These are phyloP conservation scores for Pythium oligandrum DNA, from an alignment of 352 stramenopile species.

Conservation along the genomic window DNA sequence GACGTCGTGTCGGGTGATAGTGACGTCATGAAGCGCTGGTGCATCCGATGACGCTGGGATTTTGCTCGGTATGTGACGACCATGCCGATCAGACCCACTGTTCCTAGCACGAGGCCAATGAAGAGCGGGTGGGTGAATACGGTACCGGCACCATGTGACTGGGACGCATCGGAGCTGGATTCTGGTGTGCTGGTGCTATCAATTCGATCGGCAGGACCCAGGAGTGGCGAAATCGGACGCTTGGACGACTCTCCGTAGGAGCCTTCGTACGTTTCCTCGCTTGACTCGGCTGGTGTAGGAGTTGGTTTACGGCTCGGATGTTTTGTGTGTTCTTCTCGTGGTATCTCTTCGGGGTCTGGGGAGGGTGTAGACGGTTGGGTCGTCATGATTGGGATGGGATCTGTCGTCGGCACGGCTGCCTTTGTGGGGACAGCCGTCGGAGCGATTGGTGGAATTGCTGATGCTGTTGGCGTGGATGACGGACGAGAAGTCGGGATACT, in stretches of 20 bases:
- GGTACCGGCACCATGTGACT: neutral
- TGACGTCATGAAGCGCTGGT: neutral
- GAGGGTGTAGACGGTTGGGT: neutral
- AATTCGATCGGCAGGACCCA: too few relatives aligned
- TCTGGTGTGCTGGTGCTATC: neutral
- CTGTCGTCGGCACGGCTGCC: neutral
- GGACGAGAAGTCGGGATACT: neutral
- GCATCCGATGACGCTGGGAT: conserved; percentile 1
- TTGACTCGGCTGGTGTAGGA: too few relatives aligned
- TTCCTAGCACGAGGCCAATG: conserved; percentile 31
- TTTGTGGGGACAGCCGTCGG: neutral
- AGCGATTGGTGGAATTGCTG: neutral
- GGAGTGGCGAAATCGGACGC: neutral
- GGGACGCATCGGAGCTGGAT: neutral
- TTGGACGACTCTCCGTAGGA: neutral
- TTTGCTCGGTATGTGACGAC: conserved; percentile 25
- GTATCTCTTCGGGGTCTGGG: neutral
- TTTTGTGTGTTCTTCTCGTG: too few relatives aligned
- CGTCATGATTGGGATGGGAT: neutral
- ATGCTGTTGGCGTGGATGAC: neutral
- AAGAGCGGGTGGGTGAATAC: conserved; percentile 39
- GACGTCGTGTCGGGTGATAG: neutral
- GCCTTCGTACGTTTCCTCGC: too few relatives aligned
- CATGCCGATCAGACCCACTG: conserved; percentile 20
- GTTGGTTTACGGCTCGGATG: too few relatives aligned